Percentiles rank a stretch among this genome's conserved stretches.
Conservation (phyloP, 2,329 filamentous ascomycete genomes). For the Colletotrichum scovillei region DNA sequence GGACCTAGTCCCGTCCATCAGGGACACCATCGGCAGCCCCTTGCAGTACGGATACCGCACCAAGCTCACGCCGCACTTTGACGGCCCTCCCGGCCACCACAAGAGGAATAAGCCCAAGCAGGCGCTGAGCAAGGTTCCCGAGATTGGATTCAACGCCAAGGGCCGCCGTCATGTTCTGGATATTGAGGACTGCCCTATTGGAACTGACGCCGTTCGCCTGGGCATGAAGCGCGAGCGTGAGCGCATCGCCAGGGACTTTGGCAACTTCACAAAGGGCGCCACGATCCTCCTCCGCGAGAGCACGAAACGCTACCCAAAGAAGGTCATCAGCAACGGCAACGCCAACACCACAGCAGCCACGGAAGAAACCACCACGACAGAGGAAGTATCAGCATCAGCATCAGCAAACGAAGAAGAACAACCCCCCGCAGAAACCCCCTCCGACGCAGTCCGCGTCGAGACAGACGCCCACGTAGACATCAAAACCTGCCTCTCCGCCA, state of each 20-base stretch:
- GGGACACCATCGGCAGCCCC: slow-evolving; percentile 89
- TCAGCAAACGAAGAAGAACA: slow-evolving; percentile 11
- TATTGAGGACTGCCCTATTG: slow-evolving; percentile 97
- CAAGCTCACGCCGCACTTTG: slow-evolving; percentile 96
- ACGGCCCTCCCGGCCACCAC: slow-evolving; percentile 73
- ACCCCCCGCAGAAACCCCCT: slow-evolving; percentile 45
- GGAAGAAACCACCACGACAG: slow-evolving; percentile 51
- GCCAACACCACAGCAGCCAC: slow-evolving; percentile 51
- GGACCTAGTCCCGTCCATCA: slow-evolving; percentile 78
- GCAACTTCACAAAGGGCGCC: slow-evolving; percentile 81
- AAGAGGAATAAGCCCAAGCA: slow-evolving; percentile 58
- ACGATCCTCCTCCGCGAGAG: slow-evolving; percentile 91
- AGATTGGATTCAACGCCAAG: slow-evolving; percentile 92
- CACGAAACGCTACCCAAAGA: slow-evolving; percentile 74
- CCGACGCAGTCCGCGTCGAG: slow-evolving; percentile 62
- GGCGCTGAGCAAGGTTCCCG: slow-evolving; percentile 73
- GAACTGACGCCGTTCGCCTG: slow-evolving; percentile 83
- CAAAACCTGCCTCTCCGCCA: slow-evolving; percentile 91
- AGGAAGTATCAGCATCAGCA: slow-evolving; percentile 32
- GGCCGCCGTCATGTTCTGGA: slow-evolving; percentile 84
- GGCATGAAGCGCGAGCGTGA: slow-evolving; percentile 85
- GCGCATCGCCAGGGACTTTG: slow-evolving; percentile 77
- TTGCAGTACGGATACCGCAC: slow-evolving; percentile 94
- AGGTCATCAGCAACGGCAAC: slow-evolving; percentile 42
- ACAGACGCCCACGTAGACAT: slow-evolving; percentile 74